Conservation (phyloP, 2,329 filamentous ascomycete genomes). For the Colletotrichum sp. region DNA sequence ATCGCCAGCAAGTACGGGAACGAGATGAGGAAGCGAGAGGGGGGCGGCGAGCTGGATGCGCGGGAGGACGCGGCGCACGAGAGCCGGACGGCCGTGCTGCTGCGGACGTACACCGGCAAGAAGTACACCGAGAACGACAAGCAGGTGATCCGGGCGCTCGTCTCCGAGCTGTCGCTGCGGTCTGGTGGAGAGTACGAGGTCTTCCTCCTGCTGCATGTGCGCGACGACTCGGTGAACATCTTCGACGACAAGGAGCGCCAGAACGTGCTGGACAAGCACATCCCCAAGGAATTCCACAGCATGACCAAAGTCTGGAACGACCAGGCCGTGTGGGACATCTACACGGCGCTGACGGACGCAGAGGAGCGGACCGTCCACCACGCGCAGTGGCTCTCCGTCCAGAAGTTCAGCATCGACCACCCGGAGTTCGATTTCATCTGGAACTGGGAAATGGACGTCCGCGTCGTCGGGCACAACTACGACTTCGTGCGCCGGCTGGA, state of each 20-base stretch:
- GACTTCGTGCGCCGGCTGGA: constrained; percentile 73
- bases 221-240: constrained; percentile 62
- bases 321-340: constrained; percentile 75
- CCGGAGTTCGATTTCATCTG: constrained; percentile 83
- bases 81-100: constrained; percentile 71
- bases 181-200: constrained; percentile 86
- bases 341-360: constrained; percentile 73
- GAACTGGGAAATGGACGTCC: constrained; percentile 88
- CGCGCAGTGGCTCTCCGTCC: constrained; percentile 73
- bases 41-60: neutral
- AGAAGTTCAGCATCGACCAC: constrained; percentile 77
- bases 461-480: constrained; percentile 82
- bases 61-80: neutral
- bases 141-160: constrained; percentile 78
- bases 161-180: constrained; percentile 77
- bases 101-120: constrained; percentile 79
- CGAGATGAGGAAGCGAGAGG: neutral
- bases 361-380: constrained; percentile 59
- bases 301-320: constrained; percentile 80
- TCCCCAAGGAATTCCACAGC: constrained; percentile 72
- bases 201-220: constrained; percentile 80
- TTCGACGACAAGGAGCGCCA: constrained; percentile 65
- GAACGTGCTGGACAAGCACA: constrained; percentile 62
- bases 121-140: constrained; percentile 80
- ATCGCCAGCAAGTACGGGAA: constrained; percentile 12